Evolutionary conservation across 257 asterid genomes (phyloP).

Genomic region (Primulina huaijiensis): DNA sequence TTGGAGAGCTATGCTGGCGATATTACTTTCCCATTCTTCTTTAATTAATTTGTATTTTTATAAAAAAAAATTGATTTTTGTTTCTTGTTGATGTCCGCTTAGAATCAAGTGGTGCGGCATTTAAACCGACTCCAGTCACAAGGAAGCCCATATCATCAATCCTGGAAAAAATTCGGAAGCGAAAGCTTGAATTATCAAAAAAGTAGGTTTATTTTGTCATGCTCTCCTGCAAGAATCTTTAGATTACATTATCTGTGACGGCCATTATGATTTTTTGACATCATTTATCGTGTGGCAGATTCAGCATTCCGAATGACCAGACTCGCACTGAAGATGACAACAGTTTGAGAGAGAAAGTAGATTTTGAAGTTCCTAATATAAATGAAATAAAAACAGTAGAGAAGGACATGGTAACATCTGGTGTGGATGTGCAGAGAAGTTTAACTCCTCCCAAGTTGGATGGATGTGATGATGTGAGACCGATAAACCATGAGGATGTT

Average conservation of each 20-base stretch:
- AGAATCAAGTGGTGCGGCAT: conserved; percentile 76
- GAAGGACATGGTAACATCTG: conserved; percentile 24
- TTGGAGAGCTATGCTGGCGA: conserved; percentile 3
- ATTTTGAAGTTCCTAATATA: conserved; percentile 28
- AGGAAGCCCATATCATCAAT: conserved; percentile 82
- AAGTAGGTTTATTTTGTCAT: conserved; percentile 40
- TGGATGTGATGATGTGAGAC: conserved; percentile 26
- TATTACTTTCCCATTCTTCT: background rate
- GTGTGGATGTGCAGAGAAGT: conserved; percentile 26
- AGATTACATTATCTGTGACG: conserved; percentile 8
- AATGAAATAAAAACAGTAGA: conserved; percentile 26
- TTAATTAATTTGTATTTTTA: background rate
- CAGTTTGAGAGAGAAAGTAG: conserved; percentile 34
- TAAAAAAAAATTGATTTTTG: conserved; percentile 7
- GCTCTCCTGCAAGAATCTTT: conserved; percentile 6
- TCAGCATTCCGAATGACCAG: conserved; percentile 22
- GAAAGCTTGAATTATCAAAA: conserved; percentile 72
- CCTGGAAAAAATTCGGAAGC: conserved; percentile 81
- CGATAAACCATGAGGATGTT: conserved; percentile 28
- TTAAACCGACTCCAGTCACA: conserved; percentile 62
- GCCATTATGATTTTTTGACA: background rate
- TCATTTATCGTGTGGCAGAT: conserved; percentile 37
- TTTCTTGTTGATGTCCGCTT: conserved; percentile 16
- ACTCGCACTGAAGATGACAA: conserved; percentile 27
- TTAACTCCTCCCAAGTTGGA: conserved; percentile 27